A percentile compares a stretch with the other conserved stretches of the same genome.
phyloP scores from a whole-genome alignment of 2,329 filamentous ascomycete species.

The Aspergillus fructus region DNA sequence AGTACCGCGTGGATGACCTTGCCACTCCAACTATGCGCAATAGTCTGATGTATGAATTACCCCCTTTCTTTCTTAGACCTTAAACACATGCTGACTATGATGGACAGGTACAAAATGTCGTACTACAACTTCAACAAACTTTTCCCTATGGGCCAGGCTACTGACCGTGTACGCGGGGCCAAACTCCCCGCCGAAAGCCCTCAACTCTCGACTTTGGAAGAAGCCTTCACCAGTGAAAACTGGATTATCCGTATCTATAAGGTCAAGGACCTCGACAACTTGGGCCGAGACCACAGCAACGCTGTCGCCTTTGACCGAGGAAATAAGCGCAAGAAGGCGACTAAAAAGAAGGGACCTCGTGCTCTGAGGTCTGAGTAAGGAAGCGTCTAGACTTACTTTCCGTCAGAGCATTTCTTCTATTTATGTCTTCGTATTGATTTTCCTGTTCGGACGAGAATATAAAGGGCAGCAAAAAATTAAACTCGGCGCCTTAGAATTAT shows the following conservation, averaged over 20 bases:
- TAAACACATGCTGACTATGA: slow-evolving; percentile 20
- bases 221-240: slow-evolving; percentile 98
- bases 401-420: slow-evolving; percentile 15
- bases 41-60: slow-evolving; percentile 84
- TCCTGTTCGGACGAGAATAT: slow-evolving; percentile 1
- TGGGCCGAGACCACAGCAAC: slow-evolving; percentile 80
- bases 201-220: slow-evolving; percentile 83
- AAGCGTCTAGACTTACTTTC: slow-evolving; percentile 5
- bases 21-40: slow-evolving; percentile 98
- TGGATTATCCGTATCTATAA: slow-evolving; percentile 99
- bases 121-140: slow-evolving; percentile 96
- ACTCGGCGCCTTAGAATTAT: neutral
- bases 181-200: slow-evolving; percentile 82
- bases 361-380: slow-evolving; percentile 46
- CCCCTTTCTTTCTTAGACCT: neutral
- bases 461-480: slow-evolving; percentile 13
- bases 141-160: slow-evolving; percentile 87
- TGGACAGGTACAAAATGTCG: slow-evolving; percentile 95
- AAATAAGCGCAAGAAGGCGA: slow-evolving; percentile 52
- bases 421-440: slow-evolving; percentile 18
- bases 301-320: slow-evolving; percentile 55
- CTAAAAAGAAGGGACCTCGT: slow-evolving; percentile 44
- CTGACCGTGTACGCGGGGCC: slow-evolving; percentile 82
- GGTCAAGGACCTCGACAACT: slow-evolving; percentile 97
- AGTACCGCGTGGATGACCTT: slow-evolving; percentile 91